A percentile compares a stretch with the other conserved stretches of the same genome.
Evolutionary conservation across 2,329 filamentous ascomycete species (phyloP).

Genomic region (Calonectria crousiana): DNA sequence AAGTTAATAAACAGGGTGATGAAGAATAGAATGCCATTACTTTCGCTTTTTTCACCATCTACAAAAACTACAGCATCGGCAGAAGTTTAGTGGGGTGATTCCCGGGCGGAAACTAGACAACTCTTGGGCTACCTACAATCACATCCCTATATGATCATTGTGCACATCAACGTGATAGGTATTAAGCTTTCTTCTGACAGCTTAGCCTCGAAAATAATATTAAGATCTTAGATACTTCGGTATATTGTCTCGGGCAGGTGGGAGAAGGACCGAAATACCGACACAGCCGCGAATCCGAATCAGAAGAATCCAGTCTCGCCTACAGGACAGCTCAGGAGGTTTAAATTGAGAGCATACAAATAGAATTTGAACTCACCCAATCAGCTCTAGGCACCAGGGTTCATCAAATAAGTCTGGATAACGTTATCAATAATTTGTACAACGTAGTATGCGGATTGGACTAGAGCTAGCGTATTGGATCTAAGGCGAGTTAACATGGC

Average conservation of each 20-base stretch:
- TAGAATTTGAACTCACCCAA: conserved; percentile 32
- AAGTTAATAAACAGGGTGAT: not conserved
- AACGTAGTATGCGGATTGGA: conserved; percentile 44
- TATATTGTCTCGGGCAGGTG: conserved; percentile 63
- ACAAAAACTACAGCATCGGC: no score
- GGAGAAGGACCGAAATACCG: conserved; percentile 62
- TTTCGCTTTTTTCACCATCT: not conserved
- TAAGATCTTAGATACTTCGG: conserved; percentile 63
- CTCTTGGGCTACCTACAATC: not conserved
- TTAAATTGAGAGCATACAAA: not conserved
- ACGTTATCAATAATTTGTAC: conserved; percentile 39
- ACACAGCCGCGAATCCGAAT: conserved; percentile 43
- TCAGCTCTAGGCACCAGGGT: conserved; percentile 49
- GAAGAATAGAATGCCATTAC: not conserved
- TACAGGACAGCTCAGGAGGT: not conserved
- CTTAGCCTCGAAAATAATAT: conserved; percentile 59
- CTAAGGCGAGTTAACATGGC: conserved; percentile 49
- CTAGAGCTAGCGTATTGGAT: conserved; percentile 46
- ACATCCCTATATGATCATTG: not conserved
- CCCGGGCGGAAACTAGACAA: no score
- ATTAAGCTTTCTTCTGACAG: conserved; percentile 53
- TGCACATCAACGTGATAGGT: conserved; percentile 12
- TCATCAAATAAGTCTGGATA: conserved; percentile 49
- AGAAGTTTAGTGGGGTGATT: no score
- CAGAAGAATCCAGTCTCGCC: conserved; percentile 53